Conservation (phyloP, 768 basidiomycete species). For the Collybiopsis luxurians region DNA sequence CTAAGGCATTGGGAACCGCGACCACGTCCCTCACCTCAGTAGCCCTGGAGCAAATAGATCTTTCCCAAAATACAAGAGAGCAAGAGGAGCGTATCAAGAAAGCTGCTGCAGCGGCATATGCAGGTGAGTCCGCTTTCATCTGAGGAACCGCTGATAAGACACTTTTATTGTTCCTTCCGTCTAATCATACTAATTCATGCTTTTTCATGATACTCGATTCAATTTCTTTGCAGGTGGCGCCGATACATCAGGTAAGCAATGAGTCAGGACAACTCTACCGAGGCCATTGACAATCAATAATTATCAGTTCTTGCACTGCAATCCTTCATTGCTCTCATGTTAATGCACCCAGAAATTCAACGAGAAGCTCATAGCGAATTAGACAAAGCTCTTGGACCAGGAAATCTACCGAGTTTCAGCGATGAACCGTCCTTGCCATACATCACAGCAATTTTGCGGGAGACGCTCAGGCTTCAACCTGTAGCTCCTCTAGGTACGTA, state of each 20-base stretch:
- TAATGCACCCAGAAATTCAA: not conserved
- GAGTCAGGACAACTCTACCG: not conserved
- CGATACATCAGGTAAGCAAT: too few relatives aligned
- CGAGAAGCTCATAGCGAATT: not conserved
- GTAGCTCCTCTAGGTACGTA: conserved; percentile 21
- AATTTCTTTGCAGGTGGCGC: too few relatives aligned
- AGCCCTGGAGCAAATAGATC: conserved; percentile 1
- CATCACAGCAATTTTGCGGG: conserved; percentile 26
- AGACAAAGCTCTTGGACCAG: conserved; percentile 5
- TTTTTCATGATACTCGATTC: too few relatives aligned
- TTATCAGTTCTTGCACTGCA: not conserved
- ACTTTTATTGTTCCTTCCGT: too few relatives aligned
- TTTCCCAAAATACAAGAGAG: not conserved
- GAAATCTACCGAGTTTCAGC: conserved; percentile 17
- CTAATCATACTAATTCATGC: too few relatives aligned
- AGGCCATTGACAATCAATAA: too few relatives aligned
- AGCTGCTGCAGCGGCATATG: conserved; percentile 25
- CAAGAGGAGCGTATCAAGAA: conserved; percentile 11
- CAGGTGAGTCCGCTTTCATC: conserved; percentile 4
- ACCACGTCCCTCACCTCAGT: conserved; percentile 12
- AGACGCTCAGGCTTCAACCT: conserved; percentile 25
- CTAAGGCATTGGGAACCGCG: conserved; percentile 10
- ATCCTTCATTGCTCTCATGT: not conserved
- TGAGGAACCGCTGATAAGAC: too few relatives aligned
- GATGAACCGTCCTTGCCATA: conserved; percentile 20